phyloP scores from a whole-genome alignment of 2,329 filamentous ascomycete species.

The Raffaelea arxii region DNA sequence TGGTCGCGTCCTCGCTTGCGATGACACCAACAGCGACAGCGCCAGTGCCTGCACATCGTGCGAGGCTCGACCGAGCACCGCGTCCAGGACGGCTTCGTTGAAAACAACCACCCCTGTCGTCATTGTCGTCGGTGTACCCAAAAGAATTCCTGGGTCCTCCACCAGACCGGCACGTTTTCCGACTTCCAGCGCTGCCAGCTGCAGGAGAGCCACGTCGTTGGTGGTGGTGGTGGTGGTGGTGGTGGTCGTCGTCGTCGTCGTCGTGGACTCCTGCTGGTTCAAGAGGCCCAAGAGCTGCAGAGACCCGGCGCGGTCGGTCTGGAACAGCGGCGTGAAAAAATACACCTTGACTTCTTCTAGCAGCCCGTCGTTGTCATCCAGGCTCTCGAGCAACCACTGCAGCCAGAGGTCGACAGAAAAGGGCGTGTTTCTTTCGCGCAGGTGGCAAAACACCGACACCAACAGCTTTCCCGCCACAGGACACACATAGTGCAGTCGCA shows the following conservation, averaged over 20 bases:
- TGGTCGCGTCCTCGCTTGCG: conserved; percentile 63
- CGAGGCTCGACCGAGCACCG: conserved; percentile 45
- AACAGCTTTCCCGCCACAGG: conserved; percentile 52
- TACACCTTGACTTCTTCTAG: conserved; percentile 57
- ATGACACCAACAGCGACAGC: conserved; percentile 69
- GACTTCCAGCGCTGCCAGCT: conserved; percentile 58
- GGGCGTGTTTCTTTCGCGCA: conserved; percentile 24
- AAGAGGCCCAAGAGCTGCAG: conserved; percentile 46
- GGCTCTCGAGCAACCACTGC: conserved; percentile 42
- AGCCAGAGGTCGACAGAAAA: conserved; percentile 36
- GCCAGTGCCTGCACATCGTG: conserved; percentile 67
- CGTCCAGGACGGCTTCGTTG: conserved; percentile 35
- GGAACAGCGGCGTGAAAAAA: conserved; percentile 53
- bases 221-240: conserved; percentile 26
- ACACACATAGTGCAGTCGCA: conserved; percentile 44
- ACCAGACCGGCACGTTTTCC: conserved; percentile 63
- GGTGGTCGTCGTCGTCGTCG: neutral
- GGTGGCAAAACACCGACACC: conserved; percentile 42
- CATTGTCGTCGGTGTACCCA: neutral
- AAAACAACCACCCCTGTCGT: conserved; percentile 18
- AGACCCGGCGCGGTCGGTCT: conserved; percentile 41
- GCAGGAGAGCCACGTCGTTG: conserved; percentile 46
- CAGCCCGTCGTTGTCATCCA: conserved; percentile 38
- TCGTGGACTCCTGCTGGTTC: conserved; percentile 32
- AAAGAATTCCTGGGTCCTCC: conserved; percentile 48